Evolutionary conservation across 2,329 filamentous ascomycete species (phyloP), one percentile per base, ranked within the genome.

Genomic region (Volutella citrinella): DNA sequence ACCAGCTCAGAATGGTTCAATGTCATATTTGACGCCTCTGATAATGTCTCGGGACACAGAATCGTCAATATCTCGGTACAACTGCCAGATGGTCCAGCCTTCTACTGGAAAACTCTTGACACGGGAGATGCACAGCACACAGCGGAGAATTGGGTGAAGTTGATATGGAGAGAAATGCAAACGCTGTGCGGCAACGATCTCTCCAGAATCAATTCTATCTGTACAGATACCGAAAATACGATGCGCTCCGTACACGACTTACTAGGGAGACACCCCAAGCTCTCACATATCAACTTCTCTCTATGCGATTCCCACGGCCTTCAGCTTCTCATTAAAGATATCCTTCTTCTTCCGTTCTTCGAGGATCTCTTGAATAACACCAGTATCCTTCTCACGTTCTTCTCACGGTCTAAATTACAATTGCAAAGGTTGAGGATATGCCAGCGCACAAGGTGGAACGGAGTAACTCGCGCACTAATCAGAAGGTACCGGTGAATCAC

Each of bases 271-370:
- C 20, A 27, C 31, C 23, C 21, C 10, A 18, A 34, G 16, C 31
- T 34, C 18, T 27, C 16, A 34, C 23, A 34, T 27, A 27, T 34
- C 23, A 34, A 27, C 17, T 34, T 34, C 31, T 34, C 31, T 26
- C 23, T 34, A 15, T 34, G 23, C 24, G 23, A 34, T 27, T 34
- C 24, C 29, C 27, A 27, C 24, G 18, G 25, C 22, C 22, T 24
- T 24, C 22, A 24, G 22, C 22, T 24, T 34, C 26, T 30, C 19
- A 20, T n/a, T 20, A 24, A 24, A n/a, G n/a, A n/a, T n/a, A n/a
- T n/a, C n/a, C n/a, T n/a, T n/a, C n/a, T n/a, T n/a, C n/a, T n/a
- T n/a, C n/a, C n/a, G n/a, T n/a, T n/a, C n/a, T n/a, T n/a, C n/a
- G n/a, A n/a, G n/a, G n/a, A n/a, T n/a, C n/a, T n/a, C n/a, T n/a